Conservation (phyloP, 805 yeast genomes). For the Zygosaccharomyces rouxii region DNA sequence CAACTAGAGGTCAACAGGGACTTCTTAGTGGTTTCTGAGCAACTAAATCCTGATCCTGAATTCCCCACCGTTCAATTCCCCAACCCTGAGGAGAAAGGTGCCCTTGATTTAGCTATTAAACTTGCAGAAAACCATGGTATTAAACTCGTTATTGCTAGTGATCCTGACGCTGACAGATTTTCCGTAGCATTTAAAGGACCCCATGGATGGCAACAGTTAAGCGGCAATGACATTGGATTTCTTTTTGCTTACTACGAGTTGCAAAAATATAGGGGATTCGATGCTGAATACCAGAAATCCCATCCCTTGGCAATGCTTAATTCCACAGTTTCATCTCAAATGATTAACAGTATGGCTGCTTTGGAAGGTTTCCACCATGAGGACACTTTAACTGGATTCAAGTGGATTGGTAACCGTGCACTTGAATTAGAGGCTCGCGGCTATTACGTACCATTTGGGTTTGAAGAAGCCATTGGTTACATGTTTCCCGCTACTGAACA, state of each 20-base stretch:
- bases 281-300: constrained; percentile 30
- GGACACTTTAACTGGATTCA: constrained; percentile 93
- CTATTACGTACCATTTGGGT: constrained; percentile 75
- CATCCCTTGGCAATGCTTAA: constrained; percentile 55
- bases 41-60: constrained; percentile 72
- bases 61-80: constrained; percentile 88
- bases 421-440: constrained; percentile 64
- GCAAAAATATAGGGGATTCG: constrained; percentile 30
- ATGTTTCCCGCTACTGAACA: constrained; percentile 73
- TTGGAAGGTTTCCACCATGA: constrained; percentile 54
- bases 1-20: constrained; percentile 36
- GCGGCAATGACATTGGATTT: constrained; percentile 89
- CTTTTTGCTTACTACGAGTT: constrained; percentile 68
- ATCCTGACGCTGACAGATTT: constrained; percentile 96
- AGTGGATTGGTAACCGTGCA: constrained; percentile 94
- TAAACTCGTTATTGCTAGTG: constrained; percentile 74
- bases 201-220: constrained; percentile 66
- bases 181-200: constrained; percentile 61
- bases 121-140: constrained; percentile 46
- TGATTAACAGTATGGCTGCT: constrained; percentile 65
- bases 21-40: constrained; percentile 51
- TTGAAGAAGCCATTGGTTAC: constrained; percentile 94
- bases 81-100: constrained; percentile 94
- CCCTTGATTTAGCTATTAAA: constrained; percentile 64
- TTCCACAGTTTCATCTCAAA: constrained; percentile 90